phyloP scores from a whole-genome alignment of 495 filamentous ascomycete genomes.

The Aspergillus biplanus region DNA sequence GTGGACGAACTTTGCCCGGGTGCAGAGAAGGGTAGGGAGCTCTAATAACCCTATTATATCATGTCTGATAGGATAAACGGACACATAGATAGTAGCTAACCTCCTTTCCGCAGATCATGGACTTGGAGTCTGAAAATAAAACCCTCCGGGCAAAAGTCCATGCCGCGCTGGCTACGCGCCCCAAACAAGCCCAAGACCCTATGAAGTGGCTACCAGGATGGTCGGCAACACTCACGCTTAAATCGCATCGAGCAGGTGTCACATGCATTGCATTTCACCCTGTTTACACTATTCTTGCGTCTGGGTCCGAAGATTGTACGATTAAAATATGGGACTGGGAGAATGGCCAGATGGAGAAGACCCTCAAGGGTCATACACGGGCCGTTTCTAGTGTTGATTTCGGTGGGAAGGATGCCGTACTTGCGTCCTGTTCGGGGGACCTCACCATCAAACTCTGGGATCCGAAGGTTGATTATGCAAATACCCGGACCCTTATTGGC shows the following conservation, averaged over 20 bases:
- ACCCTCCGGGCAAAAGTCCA: conserved; percentile 81
- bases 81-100: neutral
- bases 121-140: conserved; percentile 74
- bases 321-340: conserved; percentile 99
- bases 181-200: conserved; percentile 80
- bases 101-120: conserved; percentile 76
- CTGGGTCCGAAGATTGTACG: conserved; percentile 92
- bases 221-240: conserved; percentile 66
- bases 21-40: conserved; percentile 80
- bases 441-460: conserved; percentile 97
- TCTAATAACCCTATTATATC: conserved; percentile 4
- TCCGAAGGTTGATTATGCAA: conserved; percentile 90
- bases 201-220: conserved; percentile 84
- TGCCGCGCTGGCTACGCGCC: conserved; percentile 78
- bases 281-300: conserved; percentile 85
- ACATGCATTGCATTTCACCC: conserved; percentile 95
- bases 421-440: conserved; percentile 89
- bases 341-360: conserved; percentile 85
- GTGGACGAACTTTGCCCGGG: conserved; percentile 89
- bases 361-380: conserved; percentile 92
- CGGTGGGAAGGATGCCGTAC: conserved; percentile 83
- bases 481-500: conserved; percentile 87
- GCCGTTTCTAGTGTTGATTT: conserved; percentile 88
- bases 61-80: neutral
- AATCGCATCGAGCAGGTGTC: conserved; percentile 80